These are phyloP conservation scores for Selaginella moellendorffii DNA, from an alignment of 75 land plant species.

Conservation along the genomic window DNA sequence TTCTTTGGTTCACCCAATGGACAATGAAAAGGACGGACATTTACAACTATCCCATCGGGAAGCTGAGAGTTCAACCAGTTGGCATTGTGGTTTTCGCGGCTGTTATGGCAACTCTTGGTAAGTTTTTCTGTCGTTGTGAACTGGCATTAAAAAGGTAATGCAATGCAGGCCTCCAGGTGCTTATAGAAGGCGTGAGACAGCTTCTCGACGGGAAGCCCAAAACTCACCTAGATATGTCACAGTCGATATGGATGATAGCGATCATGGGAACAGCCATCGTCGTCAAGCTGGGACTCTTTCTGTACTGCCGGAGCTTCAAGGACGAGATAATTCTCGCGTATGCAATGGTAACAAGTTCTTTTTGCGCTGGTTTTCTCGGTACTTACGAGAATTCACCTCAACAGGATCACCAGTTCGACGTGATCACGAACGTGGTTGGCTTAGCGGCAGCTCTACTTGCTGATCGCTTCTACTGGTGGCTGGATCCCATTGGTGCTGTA, in stretches of 20 bases:
- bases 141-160: too few species aligned
- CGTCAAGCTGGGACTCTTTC: slow-evolving; percentile 9
- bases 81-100: slow-evolving; percentile 24
- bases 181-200: neutral
- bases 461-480: slow-evolving; percentile 46
- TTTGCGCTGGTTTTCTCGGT: too few species aligned
- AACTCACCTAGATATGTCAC: slow-evolving; percentile 9
- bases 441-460: slow-evolving; percentile 69
- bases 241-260: slow-evolving; percentile 13
- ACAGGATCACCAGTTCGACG: slow-evolving; percentile 77
- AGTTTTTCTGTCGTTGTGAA: too few species aligned
- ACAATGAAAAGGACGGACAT: slow-evolving; percentile 13
- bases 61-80: slow-evolving; percentile 24
- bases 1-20: slow-evolving; percentile 15
- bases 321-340: slow-evolving; percentile 22
- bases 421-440: slow-evolving; percentile 64
- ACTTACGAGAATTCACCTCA: too few species aligned
- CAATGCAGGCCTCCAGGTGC: neutral
- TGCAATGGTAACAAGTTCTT: slow-evolving; percentile 15
- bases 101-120: slow-evolving; percentile 26
- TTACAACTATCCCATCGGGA: slow-evolving; percentile 22
- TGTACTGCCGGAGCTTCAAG: slow-evolving; percentile 12
- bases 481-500: slow-evolving; percentile 80
- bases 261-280: slow-evolving; percentile 17
- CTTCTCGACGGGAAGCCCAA: slow-evolving; percentile 9